A percentile compares a stretch with the other conserved stretches of the same genome.
Conservation (phyloP, 169 alveolate species). For the Plasmodium reichenowi region DNA sequence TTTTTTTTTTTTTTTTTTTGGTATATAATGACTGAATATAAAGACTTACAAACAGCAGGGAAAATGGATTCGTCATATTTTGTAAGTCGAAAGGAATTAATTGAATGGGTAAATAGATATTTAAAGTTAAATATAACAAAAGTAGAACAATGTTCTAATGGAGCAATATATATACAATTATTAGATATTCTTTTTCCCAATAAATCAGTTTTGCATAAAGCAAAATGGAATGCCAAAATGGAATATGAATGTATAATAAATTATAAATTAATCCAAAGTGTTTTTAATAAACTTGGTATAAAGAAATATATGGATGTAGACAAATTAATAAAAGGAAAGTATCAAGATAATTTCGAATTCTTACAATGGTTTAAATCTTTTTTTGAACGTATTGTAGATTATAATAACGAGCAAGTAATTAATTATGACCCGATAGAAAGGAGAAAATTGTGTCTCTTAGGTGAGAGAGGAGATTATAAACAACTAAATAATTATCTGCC, state of each 20-base stretch:
- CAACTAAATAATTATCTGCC: slow-evolving; percentile 60
- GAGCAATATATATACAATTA: slow-evolving; percentile 96
- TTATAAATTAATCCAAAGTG: slow-evolving; percentile 95
- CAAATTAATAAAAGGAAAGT: slow-evolving; percentile 93
- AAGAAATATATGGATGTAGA: slow-evolving; percentile 94
- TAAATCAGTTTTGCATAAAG: slow-evolving; percentile 88
- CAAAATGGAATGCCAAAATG: slow-evolving; percentile 96
- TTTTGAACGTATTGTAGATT: slow-evolving; percentile 89
- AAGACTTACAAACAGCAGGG: slow-evolving; percentile 77
- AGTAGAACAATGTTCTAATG: slow-evolving; percentile 96
- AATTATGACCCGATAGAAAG: slow-evolving; percentile 89
- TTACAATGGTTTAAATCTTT: slow-evolving; percentile 98
- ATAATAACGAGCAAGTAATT: slow-evolving; percentile 79
- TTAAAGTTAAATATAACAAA: slow-evolving; percentile 91
- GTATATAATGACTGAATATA: slow-evolving; percentile 13
- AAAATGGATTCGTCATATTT: slow-evolving; percentile 93
- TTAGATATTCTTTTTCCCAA: slow-evolving; percentile 94
- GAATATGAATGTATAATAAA: slow-evolving; percentile 96
- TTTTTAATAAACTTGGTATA: slow-evolving; percentile 92
- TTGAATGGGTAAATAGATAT: slow-evolving; percentile 91
- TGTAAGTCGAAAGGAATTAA: slow-evolving; percentile 91
- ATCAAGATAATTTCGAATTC: slow-evolving; percentile 97
- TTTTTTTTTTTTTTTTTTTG: too few species aligned
- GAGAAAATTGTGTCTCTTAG: slow-evolving; percentile 79
- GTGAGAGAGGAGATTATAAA: slow-evolving; percentile 77